These are phyloP conservation scores for Trichosporon sp. DNA, from an alignment of 1,284 basidiomycete species.

Conservation along the genomic window DNA sequence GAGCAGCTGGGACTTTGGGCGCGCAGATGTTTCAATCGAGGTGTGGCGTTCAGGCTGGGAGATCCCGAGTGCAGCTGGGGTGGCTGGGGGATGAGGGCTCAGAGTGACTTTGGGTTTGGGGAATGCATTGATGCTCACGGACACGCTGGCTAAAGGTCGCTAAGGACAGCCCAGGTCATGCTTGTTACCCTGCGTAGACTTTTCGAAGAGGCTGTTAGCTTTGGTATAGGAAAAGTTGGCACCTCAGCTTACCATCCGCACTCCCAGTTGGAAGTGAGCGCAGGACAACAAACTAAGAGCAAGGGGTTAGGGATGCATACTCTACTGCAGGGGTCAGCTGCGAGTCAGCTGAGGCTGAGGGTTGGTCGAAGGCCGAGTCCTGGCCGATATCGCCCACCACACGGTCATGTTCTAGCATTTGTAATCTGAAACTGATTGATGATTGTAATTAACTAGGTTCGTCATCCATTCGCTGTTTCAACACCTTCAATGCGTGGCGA, in stretches of 20 bases:
- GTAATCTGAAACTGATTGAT: conserved; percentile 18
- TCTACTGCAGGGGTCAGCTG: not conserved
- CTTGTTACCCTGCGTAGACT: not conserved
- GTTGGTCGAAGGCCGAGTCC: not conserved
- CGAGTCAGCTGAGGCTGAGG: not conserved
- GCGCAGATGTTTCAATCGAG: not conserved
- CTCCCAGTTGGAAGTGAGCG: no score
- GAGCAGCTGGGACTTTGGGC: not conserved
- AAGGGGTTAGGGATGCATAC: not conserved
- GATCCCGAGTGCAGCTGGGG: not conserved
- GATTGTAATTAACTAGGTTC: conserved; percentile 17
- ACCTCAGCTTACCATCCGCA: no score
- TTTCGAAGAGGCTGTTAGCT: no score
- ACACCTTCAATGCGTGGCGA: conserved; percentile 5
- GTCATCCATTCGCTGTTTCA: conserved; percentile 3
- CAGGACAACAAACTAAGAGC: not conserved
- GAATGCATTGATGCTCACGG: not conserved
- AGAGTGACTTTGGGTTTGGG: not conserved
- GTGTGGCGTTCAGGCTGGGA: not conserved
- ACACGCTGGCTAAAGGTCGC: not conserved
- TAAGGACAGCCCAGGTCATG: not conserved
- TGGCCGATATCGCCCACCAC: not conserved
- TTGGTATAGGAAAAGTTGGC: no score
- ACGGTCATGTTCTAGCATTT: not conserved
- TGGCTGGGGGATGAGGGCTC: not conserved